Conservation (phyloP, 1,139 yeast species). For the Blastobotrys capitulatus region DNA sequence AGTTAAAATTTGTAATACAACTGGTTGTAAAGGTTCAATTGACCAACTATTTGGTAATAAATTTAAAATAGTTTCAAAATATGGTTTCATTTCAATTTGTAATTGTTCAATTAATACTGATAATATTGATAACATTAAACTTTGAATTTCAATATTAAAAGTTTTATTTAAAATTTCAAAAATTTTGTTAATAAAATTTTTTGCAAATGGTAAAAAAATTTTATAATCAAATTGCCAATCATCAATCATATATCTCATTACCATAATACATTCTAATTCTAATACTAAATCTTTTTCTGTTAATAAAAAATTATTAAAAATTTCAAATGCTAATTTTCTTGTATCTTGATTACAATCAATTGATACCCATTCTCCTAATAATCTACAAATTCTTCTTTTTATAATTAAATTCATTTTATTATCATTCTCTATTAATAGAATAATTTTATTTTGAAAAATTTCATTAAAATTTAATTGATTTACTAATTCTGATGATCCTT, state of each 20-base stretch:
- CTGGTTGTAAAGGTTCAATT: constrained; percentile 51
- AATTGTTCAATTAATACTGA: constrained; percentile 57
- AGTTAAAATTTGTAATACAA: constrained; percentile 63
- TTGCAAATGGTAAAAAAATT: constrained; percentile 60
- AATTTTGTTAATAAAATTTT: constrained; percentile 44
- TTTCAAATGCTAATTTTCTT: constrained; percentile 53
- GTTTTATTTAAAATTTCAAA: constrained; percentile 46
- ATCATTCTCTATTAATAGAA: constrained; percentile 39
- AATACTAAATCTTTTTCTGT: constrained; percentile 63
- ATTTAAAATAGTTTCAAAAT: constrained; percentile 45
- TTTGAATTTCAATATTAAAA: constrained; percentile 64
- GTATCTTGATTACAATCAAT: constrained; percentile 58
- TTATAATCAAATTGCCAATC: constrained; percentile 81
- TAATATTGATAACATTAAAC: constrained; percentile 61
- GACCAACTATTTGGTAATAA: constrained; percentile 78
- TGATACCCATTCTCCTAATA: constrained; percentile 76
- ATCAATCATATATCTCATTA: constrained; percentile 62
- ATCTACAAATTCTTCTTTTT: constrained; percentile 68
- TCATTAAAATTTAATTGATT: constrained; percentile 61
- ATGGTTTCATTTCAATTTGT: constrained; percentile 31
- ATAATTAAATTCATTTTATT: constrained; percentile 43
- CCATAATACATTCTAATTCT: constrained; percentile 65
- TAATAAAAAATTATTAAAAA: constrained; percentile 45
- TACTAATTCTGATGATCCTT: constrained; percentile 62
- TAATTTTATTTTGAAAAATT: constrained; percentile 50